Conservation (phyloP, 179 eudicot species). For the Camellia oleifera region DNA sequence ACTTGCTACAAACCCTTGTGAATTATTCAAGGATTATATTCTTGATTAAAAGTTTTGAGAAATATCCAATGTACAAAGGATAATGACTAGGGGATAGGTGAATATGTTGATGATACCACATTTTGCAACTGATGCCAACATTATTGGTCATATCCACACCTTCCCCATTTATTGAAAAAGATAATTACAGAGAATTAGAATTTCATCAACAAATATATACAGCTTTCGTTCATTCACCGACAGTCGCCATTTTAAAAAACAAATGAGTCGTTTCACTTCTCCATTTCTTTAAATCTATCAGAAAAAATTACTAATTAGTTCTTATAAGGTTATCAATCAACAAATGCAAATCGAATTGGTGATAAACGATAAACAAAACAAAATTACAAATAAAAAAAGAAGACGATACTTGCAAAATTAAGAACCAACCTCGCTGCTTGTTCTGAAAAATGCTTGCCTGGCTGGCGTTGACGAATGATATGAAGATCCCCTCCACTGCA, state of each 20-base stretch:
- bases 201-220: background rate
- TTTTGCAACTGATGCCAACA: background rate
- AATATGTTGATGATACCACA: too few species aligned
- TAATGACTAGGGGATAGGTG: background rate
- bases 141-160: background rate
- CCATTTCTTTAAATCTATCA: background rate
- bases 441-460: slow-evolving; percentile 69
- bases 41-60: background rate
- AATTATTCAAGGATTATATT: background rate
- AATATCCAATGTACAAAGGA: background rate
- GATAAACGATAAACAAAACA: background rate
- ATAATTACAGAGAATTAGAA: background rate
- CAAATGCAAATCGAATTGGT: background rate
- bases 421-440: slow-evolving; percentile 65
- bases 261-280: background rate
- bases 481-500: slow-evolving; percentile 90
- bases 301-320: background rate
- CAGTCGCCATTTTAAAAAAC: background rate
- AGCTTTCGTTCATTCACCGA: background rate
- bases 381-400: background rate
- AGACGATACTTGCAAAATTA: background rate
- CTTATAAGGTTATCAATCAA: background rate
- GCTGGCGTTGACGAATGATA: slow-evolving; percentile 73
- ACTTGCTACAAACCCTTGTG: background rate
- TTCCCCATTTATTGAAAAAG: background rate